Evolutionary conservation across 2,329 filamentous ascomycete genomes (phyloP).

Genomic region (Cladosporium sp.): DNA sequence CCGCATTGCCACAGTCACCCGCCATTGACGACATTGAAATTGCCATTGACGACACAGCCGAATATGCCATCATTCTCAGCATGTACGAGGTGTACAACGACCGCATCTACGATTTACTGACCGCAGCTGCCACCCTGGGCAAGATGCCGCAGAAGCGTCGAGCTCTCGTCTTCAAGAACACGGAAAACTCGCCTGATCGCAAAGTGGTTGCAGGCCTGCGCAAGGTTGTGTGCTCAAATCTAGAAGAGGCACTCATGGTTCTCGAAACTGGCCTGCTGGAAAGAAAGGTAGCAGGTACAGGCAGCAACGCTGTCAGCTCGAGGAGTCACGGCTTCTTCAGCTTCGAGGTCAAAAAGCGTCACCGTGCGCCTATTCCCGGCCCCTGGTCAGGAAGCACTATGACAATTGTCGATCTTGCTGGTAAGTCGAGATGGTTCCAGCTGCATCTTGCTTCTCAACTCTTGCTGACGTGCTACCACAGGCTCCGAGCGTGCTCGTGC

Average conservation of each 20-base stretch:
- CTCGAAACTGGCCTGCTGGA: constrained; percentile 87
- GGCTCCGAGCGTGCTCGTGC: constrained; percentile 86
- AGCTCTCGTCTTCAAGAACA: constrained; percentile 86
- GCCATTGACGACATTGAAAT: constrained; percentile 71
- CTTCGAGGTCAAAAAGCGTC: constrained; percentile 86
- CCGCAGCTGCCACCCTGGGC: constrained; percentile 58
- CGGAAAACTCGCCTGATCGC: constrained; percentile 82
- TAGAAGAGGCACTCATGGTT: constrained; percentile 83
- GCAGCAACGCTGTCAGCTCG: constrained; percentile 88
- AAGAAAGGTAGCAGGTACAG: constrained; percentile 82
- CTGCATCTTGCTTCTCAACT: neutral
- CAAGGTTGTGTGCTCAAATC: constrained; percentile 81
- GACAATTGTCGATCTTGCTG: constrained; percentile 88
- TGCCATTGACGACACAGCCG: constrained; percentile 65
- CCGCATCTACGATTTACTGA: constrained; percentile 90
- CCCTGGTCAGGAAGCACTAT: constrained; percentile 76
- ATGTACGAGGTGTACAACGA: constrained; percentile 99
- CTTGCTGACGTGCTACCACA: constrained; percentile 33
- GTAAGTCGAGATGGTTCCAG: constrained; percentile 42
- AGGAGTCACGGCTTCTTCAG: constrained; percentile 96
- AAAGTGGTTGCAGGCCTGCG: constrained; percentile 91
- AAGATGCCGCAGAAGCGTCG: constrained; percentile 61
- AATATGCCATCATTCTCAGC: constrained; percentile 86
- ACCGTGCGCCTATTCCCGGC: constrained; percentile 49
- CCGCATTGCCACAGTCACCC: constrained; percentile 70